Base-by-base conservation (phyloP, 495 filamentous ascomycete species). In the Hypoxylon rickii region DNA sequence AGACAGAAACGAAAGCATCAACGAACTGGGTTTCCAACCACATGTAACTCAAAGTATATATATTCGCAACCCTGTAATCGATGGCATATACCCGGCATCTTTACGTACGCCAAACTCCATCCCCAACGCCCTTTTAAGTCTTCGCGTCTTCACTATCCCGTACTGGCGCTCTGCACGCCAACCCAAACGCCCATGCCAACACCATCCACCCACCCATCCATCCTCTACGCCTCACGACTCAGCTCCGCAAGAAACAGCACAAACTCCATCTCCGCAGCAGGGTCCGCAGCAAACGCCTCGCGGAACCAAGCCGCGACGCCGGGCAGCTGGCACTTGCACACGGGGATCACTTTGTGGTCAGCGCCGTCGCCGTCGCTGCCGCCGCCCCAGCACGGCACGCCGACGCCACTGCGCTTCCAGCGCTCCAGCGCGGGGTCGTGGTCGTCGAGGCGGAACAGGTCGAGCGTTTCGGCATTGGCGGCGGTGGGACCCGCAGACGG, bases 241-340 rank as follows among this genome's bases (percentile, higher is more conserved):
- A 59, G 5, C 45, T 64, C 60, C 18, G 60, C 60, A 2, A 64
- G 50, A 16, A 64, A 59, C 8, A 64, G 32, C 19, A 64, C 60
- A 29, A 72, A 59, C 39, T 72, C 66, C 46, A 58, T 55, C 45
- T 66, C 50, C 3, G 70, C 70, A 5, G 12, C 40, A 29, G 63
- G 36, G 22, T 71, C 66, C 3, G 39, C 49, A 1, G 43, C 58
- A 19, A 72, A 58, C 10, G 53, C 61, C 20, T 42, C 33, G 11
- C 43, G 51, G 51, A 73, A 71, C 69, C 68, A 73, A 4, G 46
- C 48, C 31, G 59, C 69, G 34, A 73, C 32, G 7, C 32, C 36
- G 15, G 20, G 21, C 20, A 68, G 38, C 41, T 54, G 39, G 38
- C 70, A 73, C 29, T 53, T 49, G 45, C 70, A 73, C 1, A 73